These are phyloP conservation scores for Claviceps digitariae DNA, from an alignment of 2,329 filamentous ascomycete species.

Conservation along the genomic window DNA sequence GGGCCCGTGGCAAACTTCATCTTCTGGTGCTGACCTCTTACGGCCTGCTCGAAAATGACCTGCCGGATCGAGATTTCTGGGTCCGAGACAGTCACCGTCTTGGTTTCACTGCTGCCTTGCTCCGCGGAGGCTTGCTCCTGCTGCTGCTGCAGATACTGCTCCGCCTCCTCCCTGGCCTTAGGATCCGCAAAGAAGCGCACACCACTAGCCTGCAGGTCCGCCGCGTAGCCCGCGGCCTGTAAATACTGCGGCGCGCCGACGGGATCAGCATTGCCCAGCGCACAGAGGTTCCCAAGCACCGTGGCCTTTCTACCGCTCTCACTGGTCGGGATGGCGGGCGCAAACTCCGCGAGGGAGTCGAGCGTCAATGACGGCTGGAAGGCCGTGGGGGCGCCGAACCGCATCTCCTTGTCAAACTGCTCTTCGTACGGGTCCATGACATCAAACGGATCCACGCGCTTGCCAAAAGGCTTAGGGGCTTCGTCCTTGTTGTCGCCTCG, in stretches of 20 bases:
- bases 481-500: slow-evolving; percentile 11
- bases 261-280: slow-evolving; percentile 22
- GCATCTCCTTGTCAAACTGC: slow-evolving; percentile 22
- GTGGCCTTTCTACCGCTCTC: slow-evolving; percentile 17
- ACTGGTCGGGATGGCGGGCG: slow-evolving; percentile 17
- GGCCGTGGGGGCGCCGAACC: slow-evolving; percentile 18
- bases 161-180: slow-evolving; percentile 16
- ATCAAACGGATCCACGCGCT: slow-evolving; percentile 12
- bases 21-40: slow-evolving; percentile 24
- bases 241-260: slow-evolving; percentile 18
- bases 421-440: slow-evolving; percentile 19
- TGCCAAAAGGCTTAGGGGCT: slow-evolving; percentile 8
- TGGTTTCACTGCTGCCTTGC: background rate
- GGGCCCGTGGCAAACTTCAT: slow-evolving; percentile 21
- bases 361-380: slow-evolving; percentile 22
- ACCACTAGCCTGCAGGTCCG: slow-evolving; percentile 16
- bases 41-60: slow-evolving; percentile 19
- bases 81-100: slow-evolving; percentile 15
- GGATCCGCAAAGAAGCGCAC: slow-evolving; percentile 20
- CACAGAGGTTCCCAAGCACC: slow-evolving; percentile 23
- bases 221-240: slow-evolving; percentile 18
- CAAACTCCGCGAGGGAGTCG: slow-evolving; percentile 17
- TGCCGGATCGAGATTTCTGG: slow-evolving; percentile 20
- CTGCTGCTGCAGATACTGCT: slow-evolving; percentile 17
- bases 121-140: background rate